Evolutionary conservation across 1,139 yeast species (phyloP).

Genomic region (Taphrina communis): DNA sequence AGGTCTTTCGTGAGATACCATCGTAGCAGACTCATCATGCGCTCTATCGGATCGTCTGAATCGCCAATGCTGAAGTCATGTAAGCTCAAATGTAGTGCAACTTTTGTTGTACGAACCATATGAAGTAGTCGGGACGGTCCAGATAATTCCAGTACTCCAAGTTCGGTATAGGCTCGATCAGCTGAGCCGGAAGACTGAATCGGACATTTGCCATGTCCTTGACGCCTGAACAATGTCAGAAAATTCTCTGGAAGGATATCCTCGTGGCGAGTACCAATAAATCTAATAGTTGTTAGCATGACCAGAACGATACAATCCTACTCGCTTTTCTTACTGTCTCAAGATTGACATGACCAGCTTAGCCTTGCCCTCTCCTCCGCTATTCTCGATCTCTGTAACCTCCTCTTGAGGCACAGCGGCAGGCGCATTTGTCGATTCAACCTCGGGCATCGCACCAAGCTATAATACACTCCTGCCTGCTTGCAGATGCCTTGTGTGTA

Average conservation of each 20-base stretch:
- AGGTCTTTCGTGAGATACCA: conserved; percentile 70
- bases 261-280: conserved; percentile 18
- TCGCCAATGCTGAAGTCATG: conserved; percentile 33
- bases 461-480: neutral
- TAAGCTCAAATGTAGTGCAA: neutral
- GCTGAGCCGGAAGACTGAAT: conserved; percentile 43
- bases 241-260: neutral
- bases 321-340: conserved; percentile 28
- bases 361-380: conserved; percentile 31
- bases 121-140: conserved; percentile 43
- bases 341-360: conserved; percentile 38
- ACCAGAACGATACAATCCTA: neutral
- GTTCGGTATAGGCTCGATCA: conserved; percentile 43
- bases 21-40: conserved; percentile 71
- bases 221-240: conserved; percentile 26
- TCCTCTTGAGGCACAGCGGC: conserved; percentile 5
- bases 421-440: conserved; percentile 7
- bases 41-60: conserved; percentile 45
- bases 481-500: neutral
- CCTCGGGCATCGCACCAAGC: conserved; percentile 23
- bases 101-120: conserved; percentile 14
- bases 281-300: conserved; percentile 4
- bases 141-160: conserved; percentile 43
- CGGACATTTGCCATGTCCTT: conserved; percentile 43
- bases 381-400: conserved; percentile 12